These are phyloP conservation scores for Globisporangium cylindrosporum DNA, from an alignment of 352 stramenopile species.

Conservation along the genomic window DNA sequence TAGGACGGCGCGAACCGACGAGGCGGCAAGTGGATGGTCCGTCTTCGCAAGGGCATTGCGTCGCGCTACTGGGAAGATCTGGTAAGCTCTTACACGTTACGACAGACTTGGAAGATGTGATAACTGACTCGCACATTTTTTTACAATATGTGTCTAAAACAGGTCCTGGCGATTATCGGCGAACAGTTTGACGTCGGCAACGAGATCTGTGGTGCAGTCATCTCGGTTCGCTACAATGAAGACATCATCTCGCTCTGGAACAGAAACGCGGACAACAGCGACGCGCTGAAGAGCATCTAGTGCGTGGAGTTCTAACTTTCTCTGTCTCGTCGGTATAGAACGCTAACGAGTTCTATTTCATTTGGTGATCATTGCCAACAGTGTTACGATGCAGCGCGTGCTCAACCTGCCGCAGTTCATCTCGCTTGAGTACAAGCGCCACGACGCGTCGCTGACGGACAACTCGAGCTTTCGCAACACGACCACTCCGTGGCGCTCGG, in stretches of 20 bases:
- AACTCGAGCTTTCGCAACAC: conserved; percentile 80
- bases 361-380: conserved; percentile 13
- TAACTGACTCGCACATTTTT: neutral
- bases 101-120: neutral
- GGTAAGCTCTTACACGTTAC: conserved; percentile 27
- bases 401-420: conserved; percentile 91
- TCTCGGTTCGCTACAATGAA: conserved; percentile 91
- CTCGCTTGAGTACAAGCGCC: conserved; percentile 90
- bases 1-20: conserved; percentile 85
- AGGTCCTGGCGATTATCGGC: conserved; percentile 90
- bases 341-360: no score
- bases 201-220: conserved; percentile 90
- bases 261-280: conserved; percentile 91
- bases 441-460: conserved; percentile 84
- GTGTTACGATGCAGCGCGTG: conserved; percentile 87
- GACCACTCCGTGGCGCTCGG: conserved; percentile 64
- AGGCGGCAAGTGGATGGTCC: conserved; percentile 93
- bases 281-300: conserved; percentile 83
- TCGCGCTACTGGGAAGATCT: conserved; percentile 92
- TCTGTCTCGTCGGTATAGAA: no score
- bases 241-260: conserved; percentile 95
- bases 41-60: conserved; percentile 89
- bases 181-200: conserved; percentile 94
- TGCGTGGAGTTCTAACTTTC: conserved; percentile 17
- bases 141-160: neutral